Base-by-base conservation (phyloP, 2,329 filamentous ascomycete genomes). In the Periconia macrospinosa region DNA sequence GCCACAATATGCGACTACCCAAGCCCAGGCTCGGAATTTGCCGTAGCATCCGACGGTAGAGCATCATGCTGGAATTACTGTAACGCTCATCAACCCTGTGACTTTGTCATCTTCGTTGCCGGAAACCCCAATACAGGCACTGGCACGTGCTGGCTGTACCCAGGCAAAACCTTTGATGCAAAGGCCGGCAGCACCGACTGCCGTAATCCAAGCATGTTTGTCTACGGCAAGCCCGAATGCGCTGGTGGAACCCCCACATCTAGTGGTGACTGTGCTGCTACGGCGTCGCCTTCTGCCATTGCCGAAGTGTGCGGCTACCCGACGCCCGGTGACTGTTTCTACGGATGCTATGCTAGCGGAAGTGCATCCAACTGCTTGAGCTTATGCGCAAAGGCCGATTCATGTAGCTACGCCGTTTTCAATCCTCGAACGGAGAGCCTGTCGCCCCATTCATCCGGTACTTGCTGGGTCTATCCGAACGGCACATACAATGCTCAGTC, bases 391-490 rank as follows among this genome's bases (percentile, higher is more conserved):
- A 41, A 47, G 9, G 18, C 41, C 6, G 50, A 52, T 2, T 6
- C 19, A 3, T 52, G 50, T 43, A 42, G 20, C 15, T 52, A 42
- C n/a, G 50, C 44, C 3, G 44, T 52, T 6, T 52, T 52, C 44
- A 47, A 52, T n/a, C 35, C 50, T 5, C 9, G 33, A 8, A 41
- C 10, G 3, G 17, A 15, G 15, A 30, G 33, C 43, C n/a, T 13
- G 17, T 47, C 44, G 6, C 50, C 44, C 15, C 47, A 47, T 52
- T 17, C 23, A 2, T 30, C 43, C n/a, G 50, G 50, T 1, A 52
- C 30, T n/a, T 52, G 50, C 50, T 52, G 50, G 50, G 47, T 47
- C 18, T 52, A 52, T 43, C 33, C 50, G 2, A 52, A 52, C 41
- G 50, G 50, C 14, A 52, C 50, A 18, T 52, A 18, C n/a, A 43